Conservation (phyloP, 345 rosid genomes). For the Populus euphratica region DNA sequence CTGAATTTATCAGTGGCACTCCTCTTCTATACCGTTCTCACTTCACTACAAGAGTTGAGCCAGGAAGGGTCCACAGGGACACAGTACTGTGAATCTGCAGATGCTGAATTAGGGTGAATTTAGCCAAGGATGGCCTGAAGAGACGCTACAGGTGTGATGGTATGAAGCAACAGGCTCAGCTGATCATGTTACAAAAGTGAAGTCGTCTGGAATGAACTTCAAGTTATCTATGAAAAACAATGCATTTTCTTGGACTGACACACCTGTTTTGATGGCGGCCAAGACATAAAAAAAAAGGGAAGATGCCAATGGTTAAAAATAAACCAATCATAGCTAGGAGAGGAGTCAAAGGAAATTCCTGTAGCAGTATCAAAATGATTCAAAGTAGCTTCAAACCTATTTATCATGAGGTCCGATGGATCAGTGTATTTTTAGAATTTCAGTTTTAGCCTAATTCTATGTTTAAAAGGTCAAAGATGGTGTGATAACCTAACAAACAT, state of each 20-base stretch:
- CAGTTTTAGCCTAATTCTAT: too few relatives aligned
- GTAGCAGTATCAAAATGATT: not conserved
- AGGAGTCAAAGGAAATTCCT: not conserved
- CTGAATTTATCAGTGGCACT: not conserved
- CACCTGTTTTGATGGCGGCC: not conserved
- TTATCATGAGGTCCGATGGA: too few relatives aligned
- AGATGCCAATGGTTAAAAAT: not conserved
- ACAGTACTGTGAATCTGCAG: not conserved
- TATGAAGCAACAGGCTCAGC: not conserved
- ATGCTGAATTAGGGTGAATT: not conserved
- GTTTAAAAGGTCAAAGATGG: too few relatives aligned
- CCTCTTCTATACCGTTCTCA: not conserved
- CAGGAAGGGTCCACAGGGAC: not conserved
- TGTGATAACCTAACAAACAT: too few relatives aligned
- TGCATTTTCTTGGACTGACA: not conserved
- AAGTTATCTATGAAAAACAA: not conserved
- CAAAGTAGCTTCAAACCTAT: not conserved
- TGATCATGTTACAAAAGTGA: not conserved
- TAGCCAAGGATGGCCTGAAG: not conserved
- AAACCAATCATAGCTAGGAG: not conserved
- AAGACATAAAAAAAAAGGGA: not conserved
- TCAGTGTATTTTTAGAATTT: too few relatives aligned
- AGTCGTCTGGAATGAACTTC: not conserved
- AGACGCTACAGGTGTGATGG: not conserved
- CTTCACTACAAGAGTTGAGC: not conserved